Base-by-base conservation (phyloP, 306 rosid genomes). In the Quercus variabilis region DNA sequence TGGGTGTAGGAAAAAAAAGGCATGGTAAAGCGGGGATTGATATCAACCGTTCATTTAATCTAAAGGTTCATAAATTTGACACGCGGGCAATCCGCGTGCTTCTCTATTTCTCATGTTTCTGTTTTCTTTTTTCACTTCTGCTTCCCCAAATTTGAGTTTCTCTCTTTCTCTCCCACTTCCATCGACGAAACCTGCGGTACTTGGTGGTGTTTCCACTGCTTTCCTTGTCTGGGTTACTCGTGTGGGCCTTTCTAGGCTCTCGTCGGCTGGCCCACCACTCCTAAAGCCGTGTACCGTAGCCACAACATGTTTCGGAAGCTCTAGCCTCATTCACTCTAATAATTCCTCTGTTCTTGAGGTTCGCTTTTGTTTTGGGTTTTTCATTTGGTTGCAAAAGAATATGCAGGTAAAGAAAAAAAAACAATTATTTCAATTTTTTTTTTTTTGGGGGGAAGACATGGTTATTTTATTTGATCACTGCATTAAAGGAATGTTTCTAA, bases 271-370 rank as follows among this genome's bases (percentile, higher is more conserved):
- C 57, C 91, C n/a, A 78, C 90, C 56, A 87, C 87, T 84, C 99
- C 99, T 17, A 96, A 98, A 8, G 90, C 96, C 2, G 76, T 89
- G 8, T 95, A 95, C 41, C 96, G 94, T 18, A 91, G 96, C 72
- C 97, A 89, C 78, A 78, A 80, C 75, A 77, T 85, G 81, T 93
- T 90, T 67, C 83, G 73, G 72, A 80, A 84, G 73, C 96, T 93
- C 59, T 89, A 90, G 91, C 86, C 65, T 28, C 84, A 90, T 95
- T 69, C 79, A 84, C 55, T 76, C 82, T 25, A 94, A 95, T 77
- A 91, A 93, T 88, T 93, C 98, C 5, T 86, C 99, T 6, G 85
- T 84, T 18, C 71, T 89, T 74, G 87, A 93, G 98, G 99, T 93
- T 63, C 52, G 76, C 54, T 64, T 63, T 12, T 3, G 4, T 17